These are phyloP conservation scores for Lepiota venenata DNA, from an alignment of 768 basidiomycete genomes.

Conservation along the genomic window DNA sequence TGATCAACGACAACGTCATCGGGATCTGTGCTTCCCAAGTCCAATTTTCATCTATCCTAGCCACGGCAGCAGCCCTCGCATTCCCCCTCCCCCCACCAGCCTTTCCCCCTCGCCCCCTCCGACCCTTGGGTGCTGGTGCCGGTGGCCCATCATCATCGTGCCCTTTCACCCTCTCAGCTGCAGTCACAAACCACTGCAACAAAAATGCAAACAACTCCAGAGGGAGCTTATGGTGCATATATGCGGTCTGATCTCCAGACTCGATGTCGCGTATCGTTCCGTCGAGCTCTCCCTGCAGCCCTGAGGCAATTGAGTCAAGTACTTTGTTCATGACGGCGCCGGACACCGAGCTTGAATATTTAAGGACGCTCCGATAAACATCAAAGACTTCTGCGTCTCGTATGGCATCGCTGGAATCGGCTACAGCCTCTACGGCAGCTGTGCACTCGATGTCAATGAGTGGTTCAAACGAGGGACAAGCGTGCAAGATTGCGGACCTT, in stretches of 20 bases:
- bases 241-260: constrained; percentile 59
- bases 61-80: constrained; percentile 31
- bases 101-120: constrained; percentile 62
- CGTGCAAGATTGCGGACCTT: constrained; percentile 51
- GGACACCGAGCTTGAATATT: constrained; percentile 61
- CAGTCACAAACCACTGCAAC: constrained; percentile 84
- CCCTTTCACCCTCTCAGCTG: constrained; percentile 73
- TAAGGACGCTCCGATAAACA: constrained; percentile 78
- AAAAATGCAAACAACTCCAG: constrained; percentile 93
- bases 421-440: constrained; percentile 83
- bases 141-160: constrained; percentile 44
- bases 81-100: constrained; percentile 29
- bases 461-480: not conserved
- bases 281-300: constrained; percentile 70
- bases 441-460: constrained; percentile 12
- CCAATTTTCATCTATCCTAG: constrained; percentile 54
- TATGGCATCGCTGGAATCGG: constrained; percentile 73
- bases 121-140: constrained; percentile 43
- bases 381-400: constrained; percentile 70
- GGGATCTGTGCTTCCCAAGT: constrained; percentile 80
- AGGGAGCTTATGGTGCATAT: constrained; percentile 61
- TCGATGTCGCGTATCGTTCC: constrained; percentile 66
- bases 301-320: constrained; percentile 82
- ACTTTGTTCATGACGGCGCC: constrained; percentile 76
- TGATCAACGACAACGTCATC: constrained; percentile 61